Conservation (phyloP, 331 rosid species). For the Malus hybrid region DNA sequence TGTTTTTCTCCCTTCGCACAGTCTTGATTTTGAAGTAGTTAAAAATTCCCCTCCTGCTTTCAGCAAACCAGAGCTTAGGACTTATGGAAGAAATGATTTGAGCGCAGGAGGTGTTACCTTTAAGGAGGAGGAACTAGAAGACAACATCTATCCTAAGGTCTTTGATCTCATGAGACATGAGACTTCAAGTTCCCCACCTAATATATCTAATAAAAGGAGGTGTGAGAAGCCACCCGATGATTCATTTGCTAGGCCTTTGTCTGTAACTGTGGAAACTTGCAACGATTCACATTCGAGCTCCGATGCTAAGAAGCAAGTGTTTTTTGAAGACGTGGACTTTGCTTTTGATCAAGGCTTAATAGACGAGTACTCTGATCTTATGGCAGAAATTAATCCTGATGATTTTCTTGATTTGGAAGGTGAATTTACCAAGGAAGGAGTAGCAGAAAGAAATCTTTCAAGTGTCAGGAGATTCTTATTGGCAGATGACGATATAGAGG, state of each 20-base stretch:
- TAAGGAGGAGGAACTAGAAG: slow-evolving; percentile 69
- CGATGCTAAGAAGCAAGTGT: slow-evolving; percentile 18
- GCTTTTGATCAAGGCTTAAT: slow-evolving; percentile 55
- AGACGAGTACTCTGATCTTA: slow-evolving; percentile 44
- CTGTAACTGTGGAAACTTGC: slow-evolving; percentile 25
- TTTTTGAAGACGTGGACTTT: slow-evolving; percentile 26
- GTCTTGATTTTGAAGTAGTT: slow-evolving; percentile 44
- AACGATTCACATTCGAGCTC: slow-evolving; percentile 15
- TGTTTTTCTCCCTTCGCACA: slow-evolving; percentile 64
- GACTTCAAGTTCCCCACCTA: slow-evolving; percentile 29
- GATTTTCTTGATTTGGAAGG: slow-evolving; percentile 44
- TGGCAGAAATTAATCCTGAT: slow-evolving; percentile 48
- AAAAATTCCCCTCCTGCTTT: slow-evolving; percentile 22
- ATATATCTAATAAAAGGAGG: slow-evolving; percentile 13
- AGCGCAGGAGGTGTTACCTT: slow-evolving; percentile 41
- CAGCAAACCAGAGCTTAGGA: slow-evolving; percentile 29
- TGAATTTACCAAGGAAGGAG: slow-evolving; percentile 21
- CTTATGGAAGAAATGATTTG: slow-evolving; percentile 17
- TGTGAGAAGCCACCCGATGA: slow-evolving; percentile 16
- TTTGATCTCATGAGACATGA: slow-evolving; percentile 45
- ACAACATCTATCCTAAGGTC: slow-evolving; percentile 34
- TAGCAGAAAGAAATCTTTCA: slow-evolving; percentile 17
- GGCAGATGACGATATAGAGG: slow-evolving; percentile 52
- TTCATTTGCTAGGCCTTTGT: slow-evolving; percentile 25
- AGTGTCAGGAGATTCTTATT: slow-evolving; percentile 15